Evolutionary conservation across 768 basidiomycete species (phyloP).

Genomic region (Panellus pusillus): DNA sequence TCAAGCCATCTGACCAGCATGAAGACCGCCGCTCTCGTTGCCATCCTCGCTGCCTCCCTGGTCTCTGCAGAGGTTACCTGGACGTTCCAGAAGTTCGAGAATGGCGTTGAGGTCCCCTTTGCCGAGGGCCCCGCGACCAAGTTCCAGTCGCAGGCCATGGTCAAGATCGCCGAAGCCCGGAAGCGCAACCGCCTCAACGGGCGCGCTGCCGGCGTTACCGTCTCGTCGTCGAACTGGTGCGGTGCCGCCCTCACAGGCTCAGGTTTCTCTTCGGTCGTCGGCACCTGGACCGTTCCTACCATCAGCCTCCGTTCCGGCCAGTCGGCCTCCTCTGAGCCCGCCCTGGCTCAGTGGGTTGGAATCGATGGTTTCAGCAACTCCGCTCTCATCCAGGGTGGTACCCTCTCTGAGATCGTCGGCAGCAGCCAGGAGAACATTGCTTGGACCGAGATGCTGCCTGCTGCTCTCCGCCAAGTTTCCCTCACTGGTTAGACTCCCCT

Average conservation of each 20-base stretch:
- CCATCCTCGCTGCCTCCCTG: conserved; percentile 15
- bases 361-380: conserved; percentile 16
- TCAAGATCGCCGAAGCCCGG: conserved; percentile 11
- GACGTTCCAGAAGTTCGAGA: conserved; percentile 15
- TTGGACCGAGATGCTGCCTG: conserved; percentile 19
- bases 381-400: conserved; percentile 17
- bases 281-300: conserved; percentile 16
- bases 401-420: conserved; percentile 11
- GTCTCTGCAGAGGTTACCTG: conserved; percentile 13
- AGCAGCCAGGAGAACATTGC: conserved; percentile 16
- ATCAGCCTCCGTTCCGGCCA: conserved; percentile 15
- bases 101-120: conserved; percentile 12
- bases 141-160: conserved; percentile 19
- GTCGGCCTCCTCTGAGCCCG: conserved; percentile 11
- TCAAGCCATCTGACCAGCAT: conserved; percentile 4
- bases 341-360: conserved; percentile 16
- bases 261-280: conserved; percentile 13
- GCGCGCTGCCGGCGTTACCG: conserved; percentile 7
- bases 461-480: conserved; percentile 4
- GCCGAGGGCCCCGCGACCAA: conserved; percentile 3
- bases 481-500: conserved; percentile 9
- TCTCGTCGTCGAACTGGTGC: conserved; percentile 18
- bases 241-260: conserved; percentile 16
- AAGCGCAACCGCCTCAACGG: conserved; percentile 14
- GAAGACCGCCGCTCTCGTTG: conserved; percentile 10